Evolutionary conservation across 176 grass and related monocot species (phyloP), one percentile per base, ranked within the genome.

Genomic region (Musa acuminata): DNA sequence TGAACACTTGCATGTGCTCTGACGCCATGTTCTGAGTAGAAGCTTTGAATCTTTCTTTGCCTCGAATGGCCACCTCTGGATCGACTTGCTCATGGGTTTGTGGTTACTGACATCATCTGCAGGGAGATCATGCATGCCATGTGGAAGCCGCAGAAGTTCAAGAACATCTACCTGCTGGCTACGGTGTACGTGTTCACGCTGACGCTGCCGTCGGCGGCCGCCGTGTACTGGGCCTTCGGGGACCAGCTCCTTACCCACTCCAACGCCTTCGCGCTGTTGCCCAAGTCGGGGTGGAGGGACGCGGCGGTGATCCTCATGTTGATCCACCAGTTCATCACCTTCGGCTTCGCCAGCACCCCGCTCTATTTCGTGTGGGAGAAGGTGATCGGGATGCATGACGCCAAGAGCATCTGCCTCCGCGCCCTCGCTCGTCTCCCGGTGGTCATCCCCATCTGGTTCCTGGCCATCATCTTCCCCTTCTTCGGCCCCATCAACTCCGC

Each of bases 331-430:
- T 92, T 92, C 90, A 92, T 92, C 86, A 92, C 90, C 35, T 92
- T 92, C 82, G 90, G 90, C 54, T 92, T 92, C 86, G 90, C 90
- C 0, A 86, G 84, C 84, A 89, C 86, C 3, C 90, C 90, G 76
- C 90, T 92, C 82, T 92, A 89, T 84, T 92, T 92, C 90, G 90
- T 92, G 76, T 92, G 90, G 90, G 90, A 92, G 90, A 92, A 92
- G 84, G 82, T 66, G 21, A 75, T 91, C 58, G 85, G 89, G 19
- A 66, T 85, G 80, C 89, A 91, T 80, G 85, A 72, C 71, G 52
- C 74, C 25, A 35, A 72, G 3, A 87, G 89, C 78, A 76, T 76
- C 74, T 76, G 29, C 74, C 58, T 76, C 58, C 74, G 74, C 35
- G 74, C 74, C 58, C 48, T 76, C 55, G 74, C 59, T 19, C 74